Percentiles rank a stretch among this genome's conserved stretches.
Conservation (phyloP, 2,329 filamentous ascomycete species). For the Aspergillus thermomutatus region DNA sequence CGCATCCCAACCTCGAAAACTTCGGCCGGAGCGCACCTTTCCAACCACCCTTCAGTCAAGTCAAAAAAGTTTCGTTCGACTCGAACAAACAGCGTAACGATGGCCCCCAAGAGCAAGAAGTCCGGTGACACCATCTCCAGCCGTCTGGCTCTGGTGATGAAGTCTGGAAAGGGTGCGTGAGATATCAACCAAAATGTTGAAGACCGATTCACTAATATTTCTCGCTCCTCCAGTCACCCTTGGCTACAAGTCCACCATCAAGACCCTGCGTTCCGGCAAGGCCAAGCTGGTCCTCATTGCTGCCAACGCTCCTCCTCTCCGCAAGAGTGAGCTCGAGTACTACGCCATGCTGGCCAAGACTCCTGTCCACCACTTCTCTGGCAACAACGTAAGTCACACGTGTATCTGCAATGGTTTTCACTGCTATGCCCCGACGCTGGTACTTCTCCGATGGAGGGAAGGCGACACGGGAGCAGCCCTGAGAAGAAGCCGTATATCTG, state of each 20-base stretch:
- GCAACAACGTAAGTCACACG: conserved; percentile 87
- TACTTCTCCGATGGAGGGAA: not conserved
- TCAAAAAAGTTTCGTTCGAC: conserved; percentile 18
- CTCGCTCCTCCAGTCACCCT: conserved; percentile 63
- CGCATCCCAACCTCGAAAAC: not conserved
- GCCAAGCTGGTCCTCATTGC: conserved; percentile 97
- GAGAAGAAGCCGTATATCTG: conserved; percentile 72
- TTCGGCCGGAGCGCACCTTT: conserved; percentile 19
- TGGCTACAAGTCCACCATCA: conserved; percentile 85
- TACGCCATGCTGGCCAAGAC: conserved; percentile 92
- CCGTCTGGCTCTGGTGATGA: conserved; percentile 67
- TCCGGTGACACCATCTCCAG: conserved; percentile 76
- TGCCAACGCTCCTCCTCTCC: conserved; percentile 94
- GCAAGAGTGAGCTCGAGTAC: conserved; percentile 96
- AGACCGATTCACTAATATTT: conserved; percentile 7
- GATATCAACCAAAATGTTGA: not conserved
- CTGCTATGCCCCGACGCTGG: not conserved
- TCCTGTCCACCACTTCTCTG: conserved; percentile 94
- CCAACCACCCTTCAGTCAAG: conserved; percentile 4
- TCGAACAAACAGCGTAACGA: conserved; percentile 46
- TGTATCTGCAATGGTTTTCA: not conserved
- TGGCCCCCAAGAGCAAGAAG: conserved; percentile 69
- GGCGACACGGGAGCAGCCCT: conserved; percentile 58
- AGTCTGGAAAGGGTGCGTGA: conserved; percentile 46
- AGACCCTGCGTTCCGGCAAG: conserved; percentile 91